These are phyloP conservation scores for Mycena epipterygia DNA, from an alignment of 768 basidiomycete genomes.

Conservation along the genomic window DNA sequence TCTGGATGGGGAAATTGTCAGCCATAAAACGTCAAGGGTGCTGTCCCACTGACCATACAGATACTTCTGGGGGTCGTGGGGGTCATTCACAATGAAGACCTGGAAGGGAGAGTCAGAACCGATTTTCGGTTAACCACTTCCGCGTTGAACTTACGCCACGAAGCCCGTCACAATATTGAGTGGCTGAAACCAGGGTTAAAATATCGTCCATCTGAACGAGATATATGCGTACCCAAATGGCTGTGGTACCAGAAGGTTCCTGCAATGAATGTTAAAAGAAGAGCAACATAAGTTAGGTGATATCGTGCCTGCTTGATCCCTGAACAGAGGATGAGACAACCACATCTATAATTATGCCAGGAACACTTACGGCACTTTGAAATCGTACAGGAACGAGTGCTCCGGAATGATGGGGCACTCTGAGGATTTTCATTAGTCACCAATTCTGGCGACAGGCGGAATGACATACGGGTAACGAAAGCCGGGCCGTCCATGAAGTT, in stretches of 20 bases:
- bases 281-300: not conserved
- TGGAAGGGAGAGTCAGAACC: too few species aligned
- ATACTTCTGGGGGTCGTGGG: constrained; percentile 46
- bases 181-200: constrained; percentile 44
- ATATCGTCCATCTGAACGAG: constrained; percentile 39
- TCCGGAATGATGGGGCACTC: constrained; percentile 63
- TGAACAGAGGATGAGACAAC: not conserved
- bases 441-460: not conserved
- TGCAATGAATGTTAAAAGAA: constrained; percentile 33
- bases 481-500: constrained; percentile 62
- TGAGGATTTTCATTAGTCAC: constrained; percentile 41
- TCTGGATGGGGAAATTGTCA: constrained; percentile 25
- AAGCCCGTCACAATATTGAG: constrained; percentile 58
- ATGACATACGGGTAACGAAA: constrained; percentile 39
- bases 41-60: constrained; percentile 43
- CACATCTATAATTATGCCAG: too few species aligned
- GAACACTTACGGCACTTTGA: constrained; percentile 42
- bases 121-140: too few species aligned
- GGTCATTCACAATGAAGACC: constrained; percentile 50
- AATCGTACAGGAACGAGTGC: constrained; percentile 59
- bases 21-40: not conserved
- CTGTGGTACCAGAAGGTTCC: constrained; percentile 58
- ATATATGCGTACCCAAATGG: constrained; percentile 50
- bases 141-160: not conserved
- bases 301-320: constrained; percentile 10